Percentiles rank a stretch among this genome's conserved stretches.
Conservation (phyloP, 2,329 filamentous ascomycete genomes). For the Akanthomyces lecanii region DNA sequence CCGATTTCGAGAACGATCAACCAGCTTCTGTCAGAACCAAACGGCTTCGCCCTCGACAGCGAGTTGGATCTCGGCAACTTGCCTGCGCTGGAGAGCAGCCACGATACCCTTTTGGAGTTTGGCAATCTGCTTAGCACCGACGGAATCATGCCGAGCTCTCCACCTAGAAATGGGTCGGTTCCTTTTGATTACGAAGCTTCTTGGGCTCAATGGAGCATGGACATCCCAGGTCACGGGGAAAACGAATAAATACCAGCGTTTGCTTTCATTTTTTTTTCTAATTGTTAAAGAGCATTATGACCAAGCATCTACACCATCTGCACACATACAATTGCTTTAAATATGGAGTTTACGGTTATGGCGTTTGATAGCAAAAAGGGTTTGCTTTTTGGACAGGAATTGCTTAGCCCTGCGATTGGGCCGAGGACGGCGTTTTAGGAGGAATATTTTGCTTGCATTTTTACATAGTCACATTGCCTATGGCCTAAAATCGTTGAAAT, state of each 20-base stretch:
- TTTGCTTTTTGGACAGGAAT: conserved; percentile 5
- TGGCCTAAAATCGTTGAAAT: background rate
- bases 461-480: background rate
- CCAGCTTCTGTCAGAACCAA: conserved; percentile 57
- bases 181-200: conserved; percentile 28
- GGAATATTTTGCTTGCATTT: background rate
- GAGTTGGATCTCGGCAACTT: conserved; percentile 42
- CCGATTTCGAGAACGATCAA: conserved; percentile 61
- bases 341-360: background rate
- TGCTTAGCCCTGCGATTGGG: background rate
- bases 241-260: conserved; percentile 4
- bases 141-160: conserved; percentile 44
- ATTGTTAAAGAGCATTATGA: background rate
- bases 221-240: background rate
- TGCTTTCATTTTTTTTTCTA: background rate
- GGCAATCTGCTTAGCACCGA: conserved; percentile 46
- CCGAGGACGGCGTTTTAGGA: conserved; percentile 1
- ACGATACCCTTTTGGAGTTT: conserved; percentile 41
- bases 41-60: conserved; percentile 40
- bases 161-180: conserved; percentile 32
- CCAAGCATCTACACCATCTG: background rate
- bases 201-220: conserved; percentile 16
- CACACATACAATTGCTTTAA: conserved; percentile 6
- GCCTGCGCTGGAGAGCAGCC: conserved; percentile 36
- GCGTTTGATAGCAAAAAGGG: conserved; percentile 1